Percentiles rank a stretch among this genome's conserved stretches.
These are phyloP conservation scores for Austropuccinia psidii DNA, from an alignment of 1,284 basidiomycete genomes.

Conservation along the genomic window DNA sequence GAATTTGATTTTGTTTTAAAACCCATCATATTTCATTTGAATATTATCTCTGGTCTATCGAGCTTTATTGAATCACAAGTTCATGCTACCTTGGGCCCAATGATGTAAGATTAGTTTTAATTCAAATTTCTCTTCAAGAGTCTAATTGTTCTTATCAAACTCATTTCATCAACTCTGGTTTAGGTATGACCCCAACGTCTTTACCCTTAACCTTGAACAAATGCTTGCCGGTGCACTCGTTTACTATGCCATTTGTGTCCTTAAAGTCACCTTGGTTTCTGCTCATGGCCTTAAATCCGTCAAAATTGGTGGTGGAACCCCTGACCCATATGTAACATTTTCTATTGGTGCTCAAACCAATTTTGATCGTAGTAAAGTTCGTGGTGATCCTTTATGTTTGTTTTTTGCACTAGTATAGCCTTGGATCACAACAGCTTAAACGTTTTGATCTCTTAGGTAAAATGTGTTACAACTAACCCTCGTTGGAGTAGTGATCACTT, in stretches of 20 bases:
- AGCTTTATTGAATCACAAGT: constrained; percentile 89
- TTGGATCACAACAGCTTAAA: constrained; percentile 47
- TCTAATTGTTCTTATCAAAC: neutral
- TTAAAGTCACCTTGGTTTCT: constrained; percentile 73
- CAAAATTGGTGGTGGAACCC: constrained; percentile 87
- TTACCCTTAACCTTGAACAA: constrained; percentile 92
- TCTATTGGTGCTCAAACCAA: constrained; percentile 62
- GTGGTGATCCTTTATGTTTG: neutral
- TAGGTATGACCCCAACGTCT: constrained; percentile 90
- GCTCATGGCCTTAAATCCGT: constrained; percentile 56
- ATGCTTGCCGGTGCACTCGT: constrained; percentile 83
- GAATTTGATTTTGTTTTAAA: constrained; percentile 93
- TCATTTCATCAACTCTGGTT: constrained; percentile 55
- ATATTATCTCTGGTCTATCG: constrained; percentile 78
- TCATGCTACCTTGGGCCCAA: constrained; percentile 54
- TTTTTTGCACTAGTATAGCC: constrained; percentile 16
- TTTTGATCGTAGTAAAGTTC: constrained; percentile 12
- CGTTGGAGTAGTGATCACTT: constrained; percentile 91
- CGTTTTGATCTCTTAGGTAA: constrained; percentile 45
- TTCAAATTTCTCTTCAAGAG: no score
- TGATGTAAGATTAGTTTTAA: no score
- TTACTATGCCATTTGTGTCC: constrained; percentile 72
- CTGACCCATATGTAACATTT: constrained; percentile 78
- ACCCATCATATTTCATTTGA: constrained; percentile 85
- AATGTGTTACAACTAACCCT: constrained; percentile 58